Evolutionary conservation across 2,329 filamentous ascomycete genomes (phyloP).

Genomic region (Apiospora koreana): DNA sequence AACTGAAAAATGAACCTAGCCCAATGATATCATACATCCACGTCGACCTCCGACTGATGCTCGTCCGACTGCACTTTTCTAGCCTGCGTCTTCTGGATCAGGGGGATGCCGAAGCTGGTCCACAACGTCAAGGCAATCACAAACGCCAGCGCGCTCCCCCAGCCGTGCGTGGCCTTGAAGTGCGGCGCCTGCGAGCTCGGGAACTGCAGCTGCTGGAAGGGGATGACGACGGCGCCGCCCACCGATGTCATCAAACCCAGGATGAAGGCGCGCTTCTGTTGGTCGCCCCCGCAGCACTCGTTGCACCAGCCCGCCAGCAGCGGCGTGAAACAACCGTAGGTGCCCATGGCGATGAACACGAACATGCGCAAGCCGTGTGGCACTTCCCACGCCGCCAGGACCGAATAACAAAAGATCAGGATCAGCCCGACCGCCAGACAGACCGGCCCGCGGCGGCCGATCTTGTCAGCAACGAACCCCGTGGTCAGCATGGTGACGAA

Average conservation of each 20-base stretch:
- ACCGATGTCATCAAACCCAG: conserved; percentile 40
- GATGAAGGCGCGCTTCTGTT: conserved; percentile 43
- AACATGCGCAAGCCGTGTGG: conserved; percentile 39
- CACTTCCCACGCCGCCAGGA: conserved; percentile 40
- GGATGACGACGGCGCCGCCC: conserved; percentile 38
- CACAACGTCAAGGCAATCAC: conserved; percentile 18
- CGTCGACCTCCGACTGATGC: background rate
- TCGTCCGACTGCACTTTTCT: background rate
- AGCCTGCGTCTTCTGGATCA: conserved; percentile 23
- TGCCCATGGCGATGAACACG: conserved; percentile 40
- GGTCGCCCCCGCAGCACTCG: conserved; percentile 41
- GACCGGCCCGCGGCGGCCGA: conserved; percentile 37
- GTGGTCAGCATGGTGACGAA: conserved; percentile 39
- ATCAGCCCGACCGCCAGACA: conserved; percentile 37
- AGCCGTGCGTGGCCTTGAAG: conserved; percentile 37
- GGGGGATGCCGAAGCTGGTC: conserved; percentile 17
- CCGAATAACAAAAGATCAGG: conserved; percentile 36
- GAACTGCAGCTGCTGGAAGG: conserved; percentile 40
- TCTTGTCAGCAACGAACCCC: conserved; percentile 32
- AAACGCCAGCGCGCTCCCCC: conserved; percentile 24
- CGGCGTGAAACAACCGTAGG: conserved; percentile 43
- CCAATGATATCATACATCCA: background rate
- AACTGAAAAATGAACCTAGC: background rate
- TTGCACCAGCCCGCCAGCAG: conserved; percentile 43
- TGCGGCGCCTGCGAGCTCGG: conserved; percentile 37